Base-by-base conservation (phyloP, 495 filamentous ascomycete species). In the Trichoderma virens region DNA sequence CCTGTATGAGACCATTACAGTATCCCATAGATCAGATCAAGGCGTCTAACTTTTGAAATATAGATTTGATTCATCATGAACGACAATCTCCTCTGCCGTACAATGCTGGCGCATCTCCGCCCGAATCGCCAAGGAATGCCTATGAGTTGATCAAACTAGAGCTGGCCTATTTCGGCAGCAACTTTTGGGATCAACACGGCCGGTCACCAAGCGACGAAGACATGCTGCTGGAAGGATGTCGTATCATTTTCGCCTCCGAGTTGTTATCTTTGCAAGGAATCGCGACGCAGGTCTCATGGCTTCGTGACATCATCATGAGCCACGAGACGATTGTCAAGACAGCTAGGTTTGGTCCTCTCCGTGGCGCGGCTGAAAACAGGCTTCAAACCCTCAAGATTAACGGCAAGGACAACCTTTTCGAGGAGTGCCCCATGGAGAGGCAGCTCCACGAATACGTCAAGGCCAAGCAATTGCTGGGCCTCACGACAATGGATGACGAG, bases 51-150 rank as follows among this genome's bases (percentile, higher is more conserved):
- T 70, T 43, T 30, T 51, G 51, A 64, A 62, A 47, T 31, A 30
- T 39, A 66, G 80, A 82, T 68, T 74, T 85, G 30, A 85, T 85
- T 72, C 80, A 85, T 68, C 77, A 83, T 67, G 81, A 85, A 66
- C 71, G 82, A 71, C 82, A 81, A 56, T 76, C 74, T 2, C 75
- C 78, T 2, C 64, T 74, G 20, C 80, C 81, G 11, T 82, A 70
- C 62, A 71, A 70, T 64, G 79, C 80, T 14, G 75, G 75, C 7
- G 71, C 68, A 16, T 70, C 70, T 5, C 60, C 75, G 5, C 61
- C 67, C 1, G 67, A 70, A 23, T 68, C 74, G 5, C 71, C 75
- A 4, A 74, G 73, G n/a, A 79, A 80, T 51, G 76, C 80, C 2
- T 82, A 82, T 56, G 81, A 85, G 65, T 70, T 82, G 20, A 66